phyloP scores from a whole-genome alignment of 495 filamentous ascomycete genomes.

The Penicillium pancosmium region DNA sequence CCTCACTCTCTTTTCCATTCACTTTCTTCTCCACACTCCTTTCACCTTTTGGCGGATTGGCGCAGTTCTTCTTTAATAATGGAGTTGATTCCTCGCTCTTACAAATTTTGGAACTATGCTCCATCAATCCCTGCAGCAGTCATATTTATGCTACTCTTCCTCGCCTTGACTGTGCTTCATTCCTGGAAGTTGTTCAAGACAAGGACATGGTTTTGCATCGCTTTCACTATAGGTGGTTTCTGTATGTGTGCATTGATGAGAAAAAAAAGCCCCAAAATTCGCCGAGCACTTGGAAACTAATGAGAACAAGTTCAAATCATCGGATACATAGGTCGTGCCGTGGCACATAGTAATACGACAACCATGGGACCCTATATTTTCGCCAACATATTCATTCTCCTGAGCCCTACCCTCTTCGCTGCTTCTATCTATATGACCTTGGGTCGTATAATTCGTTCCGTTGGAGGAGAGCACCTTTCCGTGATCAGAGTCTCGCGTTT shows the following conservation, averaged over 20 bases:
- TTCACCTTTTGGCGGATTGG: no score
- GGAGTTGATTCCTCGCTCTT: background rate
- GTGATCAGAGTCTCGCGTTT: constrained; percentile 8
- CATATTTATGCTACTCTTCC: constrained; percentile 53
- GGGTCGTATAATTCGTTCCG: constrained; percentile 43
- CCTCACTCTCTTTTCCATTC: no score
- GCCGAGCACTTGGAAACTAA: constrained; percentile 1
- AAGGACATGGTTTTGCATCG: constrained; percentile 17
- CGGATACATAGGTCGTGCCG: constrained; percentile 44
- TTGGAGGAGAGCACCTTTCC: constrained; percentile 36
- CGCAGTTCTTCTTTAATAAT: no score
- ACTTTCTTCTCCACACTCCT: no score
- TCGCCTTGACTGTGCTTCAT: constrained; percentile 43
- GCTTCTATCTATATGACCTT: constrained; percentile 57
- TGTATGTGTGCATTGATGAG: constrained; percentile 20
- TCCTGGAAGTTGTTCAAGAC: constrained; percentile 21
- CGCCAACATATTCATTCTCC: constrained; percentile 31
- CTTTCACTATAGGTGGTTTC: constrained; percentile 20
- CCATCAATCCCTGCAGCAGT: constrained; percentile 52
- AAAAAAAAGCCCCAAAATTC: background rate
- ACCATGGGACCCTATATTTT: constrained; percentile 27
- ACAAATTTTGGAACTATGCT: constrained; percentile 21
- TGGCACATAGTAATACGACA: constrained; percentile 21
- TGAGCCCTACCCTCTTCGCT: constrained; percentile 41
- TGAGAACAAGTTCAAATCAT: constrained; percentile 43